These are phyloP conservation scores for Venturia pyrina DNA, from an alignment of 2,329 filamentous ascomycete species.

Conservation along the genomic window DNA sequence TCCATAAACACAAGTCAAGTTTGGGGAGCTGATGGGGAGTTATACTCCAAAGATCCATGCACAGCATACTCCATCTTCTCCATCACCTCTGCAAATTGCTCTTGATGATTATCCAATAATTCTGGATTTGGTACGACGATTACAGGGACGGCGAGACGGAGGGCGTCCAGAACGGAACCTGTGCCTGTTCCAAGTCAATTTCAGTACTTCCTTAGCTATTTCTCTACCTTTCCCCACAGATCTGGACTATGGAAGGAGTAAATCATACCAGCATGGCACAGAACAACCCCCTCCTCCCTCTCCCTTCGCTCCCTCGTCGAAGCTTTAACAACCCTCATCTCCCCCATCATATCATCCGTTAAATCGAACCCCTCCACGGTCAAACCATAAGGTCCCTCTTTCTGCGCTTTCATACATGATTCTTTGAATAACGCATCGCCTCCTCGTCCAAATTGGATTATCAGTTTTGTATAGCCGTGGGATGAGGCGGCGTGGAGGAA, in stretches of 20 bases:
- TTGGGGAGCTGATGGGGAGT: background rate
- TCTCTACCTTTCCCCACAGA: background rate
- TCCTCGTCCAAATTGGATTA: constrained; percentile 72
- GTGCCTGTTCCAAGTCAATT: constrained; percentile 49
- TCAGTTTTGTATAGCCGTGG: constrained; percentile 58
- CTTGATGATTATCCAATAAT: constrained; percentile 84
- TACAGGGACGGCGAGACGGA: constrained; percentile 64
- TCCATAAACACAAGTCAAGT: background rate
- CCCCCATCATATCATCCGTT: constrained; percentile 10
- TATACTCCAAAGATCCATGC: constrained; percentile 57
- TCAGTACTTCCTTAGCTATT: background rate
- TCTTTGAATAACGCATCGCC: constrained; percentile 44
- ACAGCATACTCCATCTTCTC: constrained; percentile 66
- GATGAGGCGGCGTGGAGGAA: constrained; percentile 54
- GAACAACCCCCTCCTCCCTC: constrained; percentile 56
- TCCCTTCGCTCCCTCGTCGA: constrained; percentile 23
- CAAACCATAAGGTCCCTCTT: constrained; percentile 3
- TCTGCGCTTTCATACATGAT: constrained; percentile 9
- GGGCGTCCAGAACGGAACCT: constrained; percentile 76
- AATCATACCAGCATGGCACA: constrained; percentile 77
- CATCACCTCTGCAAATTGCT: constrained; percentile 71
- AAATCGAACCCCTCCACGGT: constrained; percentile 18
- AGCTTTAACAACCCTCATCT: constrained; percentile 44
- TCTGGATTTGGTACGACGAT: constrained; percentile 79
- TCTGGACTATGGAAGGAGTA: background rate